Base-by-base conservation (phyloP, 2,329 filamentous ascomycete genomes). In the Pseudophaeomoniella oleicola region DNA sequence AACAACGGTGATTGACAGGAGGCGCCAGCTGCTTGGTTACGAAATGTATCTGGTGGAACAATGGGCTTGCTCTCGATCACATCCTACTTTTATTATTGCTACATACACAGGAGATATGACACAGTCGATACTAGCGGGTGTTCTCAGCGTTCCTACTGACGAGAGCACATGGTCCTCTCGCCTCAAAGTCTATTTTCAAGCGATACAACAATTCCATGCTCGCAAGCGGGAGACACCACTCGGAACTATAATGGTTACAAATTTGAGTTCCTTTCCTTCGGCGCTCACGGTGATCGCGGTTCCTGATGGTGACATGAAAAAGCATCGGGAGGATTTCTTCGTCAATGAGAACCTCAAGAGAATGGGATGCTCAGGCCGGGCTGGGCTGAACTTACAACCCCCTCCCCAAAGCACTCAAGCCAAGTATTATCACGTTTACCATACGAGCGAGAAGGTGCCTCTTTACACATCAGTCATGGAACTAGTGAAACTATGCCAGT, bases 21-120 rank as follows among this genome's bases (percentile, higher is more conserved):
- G 75, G 38, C 68, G 71, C 35, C 64, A 71, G 35, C 69, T 98
- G 4, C 63, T 72, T 42, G 88, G 88, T 45, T 96, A 94, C 59
- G 87, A 96, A 56, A 68, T 88, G 42, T 96, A 96, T 57, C 63
- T 96, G 12, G 85, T 96, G 45, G 90, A 96, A 57, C 90, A 98
- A 66, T 98, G 90, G 90, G 85, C 85, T 4, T 94, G 87, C 58
- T 94, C 88, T 10, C 76, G 90, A 36, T 72, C 77, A 39, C 85
- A 92, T 43, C 88, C 88, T 1, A 94, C 88, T 12, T 82, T 93
- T 44, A 74, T 93, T 35, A 92, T 96, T 45, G 82, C 81, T 30
- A 94, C 87, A 3, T 94, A 90, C 52, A 96, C 88, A 0, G 90
- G 88, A 37, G 86, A 94, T 49, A 68, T 75, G 19, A 76, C 75